Evolutionary conservation across 1,284 basidiomycete species (phyloP), one percentile per base, ranked within the genome.

Genomic region (Melampsora medusae): DNA sequence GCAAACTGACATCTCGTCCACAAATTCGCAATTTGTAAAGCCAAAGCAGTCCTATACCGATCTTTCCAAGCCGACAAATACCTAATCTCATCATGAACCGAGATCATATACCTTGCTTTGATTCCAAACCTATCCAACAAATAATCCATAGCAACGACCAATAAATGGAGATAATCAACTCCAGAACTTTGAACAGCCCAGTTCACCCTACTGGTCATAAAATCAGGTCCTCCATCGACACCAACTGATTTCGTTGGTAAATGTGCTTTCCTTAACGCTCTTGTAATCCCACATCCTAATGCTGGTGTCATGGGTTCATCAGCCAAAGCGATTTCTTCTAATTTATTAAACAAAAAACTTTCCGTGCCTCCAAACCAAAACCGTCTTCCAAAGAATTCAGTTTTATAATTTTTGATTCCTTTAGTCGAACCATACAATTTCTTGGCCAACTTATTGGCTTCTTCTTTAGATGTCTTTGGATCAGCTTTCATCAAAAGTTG

Each of bases 131-230:
- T 89, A 69, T 84, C 82, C 78, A 91, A 89, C 25, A 99, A 88
- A 83, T 97, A 88, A 78, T 96, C 90, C 94, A 99, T 98, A 1
- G 93, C 88, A 35, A 95, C 92, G 81, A 99, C 93, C 77, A 99
- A 88, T 65, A 99, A 88, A 81, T 99, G 96, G 16, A 99, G 89
- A 82, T 99, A 99, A 84, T 99, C 96, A 59, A 99, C 96, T 25
- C 96, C 97, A 0, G 93, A 97, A 7, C 93, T 97, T 82, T 99
- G 97, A 7, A 99, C 97, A 67, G 97, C 97, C 97, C 97, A 99
- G 82, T 99, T 99, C 85, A 99, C 96, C 33, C 96, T 89, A 16
- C 93, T 96, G 0, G 97, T 92, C 88, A 99, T 91, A 84, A 92
- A 99, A 80, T 96, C 92, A 0, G 90, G 85, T 22, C 91, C 91